A percentile compares a stretch with the other conserved stretches of the same genome.
phyloP scores from a whole-genome alignment of 2,329 filamentous ascomycete species.

The Triangularia verruculosa region DNA sequence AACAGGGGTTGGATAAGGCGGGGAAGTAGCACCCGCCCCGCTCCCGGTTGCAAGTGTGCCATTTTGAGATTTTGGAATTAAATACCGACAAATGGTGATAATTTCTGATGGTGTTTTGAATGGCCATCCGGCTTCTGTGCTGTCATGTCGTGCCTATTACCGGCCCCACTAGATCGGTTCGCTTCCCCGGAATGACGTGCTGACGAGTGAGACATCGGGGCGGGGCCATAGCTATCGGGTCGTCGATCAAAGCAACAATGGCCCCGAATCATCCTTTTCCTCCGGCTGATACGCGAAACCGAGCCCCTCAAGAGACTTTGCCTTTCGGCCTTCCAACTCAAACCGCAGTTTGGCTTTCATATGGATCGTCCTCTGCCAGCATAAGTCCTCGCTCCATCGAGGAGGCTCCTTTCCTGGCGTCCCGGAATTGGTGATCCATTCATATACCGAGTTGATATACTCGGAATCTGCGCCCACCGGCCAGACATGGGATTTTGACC shows the following conservation, averaged over 20 bases:
- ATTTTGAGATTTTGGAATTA: neutral
- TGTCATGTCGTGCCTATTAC: neutral
- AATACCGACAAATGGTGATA: neutral
- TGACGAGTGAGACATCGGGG: conserved; percentile 5
- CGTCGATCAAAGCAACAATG: neutral
- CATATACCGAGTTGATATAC: conserved; percentile 67
- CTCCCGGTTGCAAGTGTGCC: neutral
- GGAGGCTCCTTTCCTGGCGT: conserved; percentile 64
- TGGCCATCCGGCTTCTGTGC: neutral
- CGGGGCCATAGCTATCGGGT: too few relatives aligned
- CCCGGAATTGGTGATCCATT: conserved; percentile 54
- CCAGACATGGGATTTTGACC: conserved; percentile 47
- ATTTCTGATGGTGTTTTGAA: neutral
- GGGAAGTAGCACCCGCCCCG: neutral
- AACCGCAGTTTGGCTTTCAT: conserved; percentile 72
- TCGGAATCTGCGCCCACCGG: conserved; percentile 58
- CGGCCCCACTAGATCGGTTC: conserved; percentile 2
- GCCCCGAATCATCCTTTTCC: conserved; percentile 10
- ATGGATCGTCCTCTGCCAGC: conserved; percentile 69
- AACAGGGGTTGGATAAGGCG: neutral
- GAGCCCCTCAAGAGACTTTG: conserved; percentile 67
- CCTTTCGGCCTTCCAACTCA: conserved; percentile 59
- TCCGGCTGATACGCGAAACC: conserved; percentile 58
- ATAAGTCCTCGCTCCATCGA: conserved; percentile 66
- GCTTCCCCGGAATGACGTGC: neutral